These are phyloP conservation scores for Potentilla sterilis DNA, from an alignment of 306 rosid species.

Conservation along the genomic window DNA sequence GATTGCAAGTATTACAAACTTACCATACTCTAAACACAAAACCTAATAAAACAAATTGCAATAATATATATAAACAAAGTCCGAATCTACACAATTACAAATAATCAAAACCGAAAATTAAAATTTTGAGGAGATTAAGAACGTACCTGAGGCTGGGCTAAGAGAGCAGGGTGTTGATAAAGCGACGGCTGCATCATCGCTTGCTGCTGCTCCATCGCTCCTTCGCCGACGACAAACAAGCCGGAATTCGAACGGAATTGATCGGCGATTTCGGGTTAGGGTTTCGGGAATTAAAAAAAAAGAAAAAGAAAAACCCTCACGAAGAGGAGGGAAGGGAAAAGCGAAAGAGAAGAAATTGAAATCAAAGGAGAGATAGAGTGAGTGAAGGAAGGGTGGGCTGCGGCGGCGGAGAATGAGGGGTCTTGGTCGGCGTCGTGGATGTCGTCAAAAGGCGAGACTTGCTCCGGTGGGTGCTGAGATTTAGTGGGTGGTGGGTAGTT, in stretches of 20 bases:
- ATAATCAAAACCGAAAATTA: background rate
- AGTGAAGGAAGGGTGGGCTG: no score
- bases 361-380: no score
- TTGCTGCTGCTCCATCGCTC: conserved; percentile 55
- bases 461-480: no score
- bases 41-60: no score
- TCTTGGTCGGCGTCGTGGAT: no score
- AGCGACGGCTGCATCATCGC: conserved; percentile 84
- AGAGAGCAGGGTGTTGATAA: conserved; percentile 72
- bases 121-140: no score
- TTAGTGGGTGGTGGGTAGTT: no score
- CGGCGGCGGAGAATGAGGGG: no score
- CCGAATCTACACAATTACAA: background rate
- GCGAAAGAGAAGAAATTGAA: no score
- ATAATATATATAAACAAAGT: background rate
- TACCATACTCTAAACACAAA: no score
- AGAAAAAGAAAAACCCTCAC: conserved; percentile 6
- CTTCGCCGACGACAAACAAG: conserved; percentile 4
- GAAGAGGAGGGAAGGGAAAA: background rate
- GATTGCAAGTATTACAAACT: no score
- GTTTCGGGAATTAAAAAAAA: conserved; percentile 21
- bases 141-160: conserved; percentile 80
- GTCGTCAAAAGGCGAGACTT: no score
- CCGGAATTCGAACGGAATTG: background rate
- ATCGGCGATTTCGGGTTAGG: conserved; percentile 30